A percentile compares a stretch with the other conserved stretches of the same genome.
These are phyloP conservation scores for Saccharomyces mikatae DNA, from an alignment of 805 yeast species.

Conservation along the genomic window DNA sequence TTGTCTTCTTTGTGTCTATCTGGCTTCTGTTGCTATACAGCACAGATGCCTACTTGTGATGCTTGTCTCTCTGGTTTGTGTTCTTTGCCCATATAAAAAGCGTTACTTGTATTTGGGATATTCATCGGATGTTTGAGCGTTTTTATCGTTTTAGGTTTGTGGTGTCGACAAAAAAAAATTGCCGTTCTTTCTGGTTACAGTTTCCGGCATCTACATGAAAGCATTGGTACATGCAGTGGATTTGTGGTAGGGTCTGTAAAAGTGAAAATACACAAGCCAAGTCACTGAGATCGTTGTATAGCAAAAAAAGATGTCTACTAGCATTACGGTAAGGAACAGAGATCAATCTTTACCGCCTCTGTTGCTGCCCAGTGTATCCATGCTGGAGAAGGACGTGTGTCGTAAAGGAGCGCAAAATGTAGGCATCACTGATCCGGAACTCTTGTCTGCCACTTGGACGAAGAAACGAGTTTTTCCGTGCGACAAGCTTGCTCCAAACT, in stretches of 20 bases:
- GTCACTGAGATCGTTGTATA: not conserved
- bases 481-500: slow-evolving; percentile 6
- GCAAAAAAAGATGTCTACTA: slow-evolving; percentile 11
- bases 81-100: not conserved
- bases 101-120: not conserved
- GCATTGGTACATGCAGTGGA: not conserved
- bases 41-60: not conserved
- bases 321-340: slow-evolving; percentile 24
- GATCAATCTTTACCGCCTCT: slow-evolving; percentile 26
- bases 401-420: not conserved
- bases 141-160: not conserved
- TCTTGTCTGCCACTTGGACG: not conserved
- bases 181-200: not conserved
- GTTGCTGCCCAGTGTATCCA: slow-evolving; percentile 19
- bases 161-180: not conserved
- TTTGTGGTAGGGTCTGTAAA: not conserved
- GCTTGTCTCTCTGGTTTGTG: not conserved
- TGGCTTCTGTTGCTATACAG: not conserved
- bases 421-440: not conserved
- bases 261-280: not conserved
- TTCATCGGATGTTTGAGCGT: not conserved
- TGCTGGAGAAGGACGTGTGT: not conserved
- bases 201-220: not conserved
- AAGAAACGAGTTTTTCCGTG: slow-evolving; percentile 14
- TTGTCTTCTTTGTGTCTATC: not conserved